Evolutionary conservation across 164 flowering plant species (phyloP).

Genomic region (Magnolia changhungtana): DNA sequence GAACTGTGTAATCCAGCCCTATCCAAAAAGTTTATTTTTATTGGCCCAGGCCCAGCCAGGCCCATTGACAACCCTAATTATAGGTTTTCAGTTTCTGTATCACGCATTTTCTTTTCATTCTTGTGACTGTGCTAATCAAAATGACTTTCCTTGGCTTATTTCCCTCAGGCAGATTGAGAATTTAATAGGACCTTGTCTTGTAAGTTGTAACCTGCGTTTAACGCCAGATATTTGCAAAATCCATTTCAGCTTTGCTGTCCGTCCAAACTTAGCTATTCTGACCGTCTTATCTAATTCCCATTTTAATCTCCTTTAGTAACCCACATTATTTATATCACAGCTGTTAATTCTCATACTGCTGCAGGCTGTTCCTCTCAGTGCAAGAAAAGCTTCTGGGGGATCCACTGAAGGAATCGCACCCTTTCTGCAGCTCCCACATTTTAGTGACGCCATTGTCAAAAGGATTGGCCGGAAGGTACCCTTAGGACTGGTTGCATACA

Average conservation of each 20-base stretch:
- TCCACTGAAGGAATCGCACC: slow-evolving; percentile 80
- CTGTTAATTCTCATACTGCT: slow-evolving; percentile 2
- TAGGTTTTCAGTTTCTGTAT: neutral
- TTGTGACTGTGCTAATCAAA: neutral
- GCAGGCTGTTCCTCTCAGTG: slow-evolving; percentile 95
- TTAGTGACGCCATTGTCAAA: slow-evolving; percentile 65
- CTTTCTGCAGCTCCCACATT: slow-evolving; percentile 91
- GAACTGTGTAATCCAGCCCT: too few relatives aligned
- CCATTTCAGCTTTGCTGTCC: neutral
- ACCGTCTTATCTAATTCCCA: neutral
- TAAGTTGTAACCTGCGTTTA: too few relatives aligned
- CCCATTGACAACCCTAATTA: neutral
- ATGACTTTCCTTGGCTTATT: neutral
- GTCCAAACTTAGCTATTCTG: neutral
- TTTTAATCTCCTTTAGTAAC: too few relatives aligned
- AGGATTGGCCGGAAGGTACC: slow-evolving; percentile 77
- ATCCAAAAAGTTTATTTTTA: too few relatives aligned
- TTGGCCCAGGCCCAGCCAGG: neutral
- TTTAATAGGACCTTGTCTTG: too few relatives aligned
- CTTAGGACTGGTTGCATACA: slow-evolving; percentile 23
- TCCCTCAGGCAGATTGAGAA: neutral
- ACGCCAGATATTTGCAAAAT: too few relatives aligned
- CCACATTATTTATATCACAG: neutral
- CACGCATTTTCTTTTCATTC: neutral
- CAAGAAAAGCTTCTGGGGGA: slow-evolving; percentile 76